A percentile compares a stretch with the other conserved stretches of the same genome.
Evolutionary conservation across 2,329 filamentous ascomycete species (phyloP).

Genomic region (Beauveria varroae): DNA sequence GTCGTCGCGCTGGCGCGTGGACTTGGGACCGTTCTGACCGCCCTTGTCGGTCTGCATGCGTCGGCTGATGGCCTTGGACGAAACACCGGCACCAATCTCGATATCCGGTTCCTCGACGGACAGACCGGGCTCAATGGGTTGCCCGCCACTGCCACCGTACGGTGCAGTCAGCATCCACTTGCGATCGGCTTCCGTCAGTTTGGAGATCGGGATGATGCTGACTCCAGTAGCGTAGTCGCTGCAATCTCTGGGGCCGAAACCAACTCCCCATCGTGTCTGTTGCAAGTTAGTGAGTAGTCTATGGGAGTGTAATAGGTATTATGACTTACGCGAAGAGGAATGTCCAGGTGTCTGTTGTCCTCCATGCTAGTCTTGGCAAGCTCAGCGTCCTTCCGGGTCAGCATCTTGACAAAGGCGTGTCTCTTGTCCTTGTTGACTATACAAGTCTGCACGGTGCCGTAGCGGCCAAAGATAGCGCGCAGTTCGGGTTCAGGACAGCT

Average conservation of each 20-base stretch:
- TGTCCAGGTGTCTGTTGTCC: slow-evolving; percentile 61
- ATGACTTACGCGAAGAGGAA: slow-evolving; percentile 60
- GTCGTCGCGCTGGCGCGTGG: slow-evolving; percentile 40
- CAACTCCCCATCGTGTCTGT: slow-evolving; percentile 92
- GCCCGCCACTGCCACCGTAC: slow-evolving; percentile 85
- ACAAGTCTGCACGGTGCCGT: slow-evolving; percentile 87
- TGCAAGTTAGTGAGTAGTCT: slow-evolving; percentile 16
- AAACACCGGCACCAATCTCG: slow-evolving; percentile 94
- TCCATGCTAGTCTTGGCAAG: slow-evolving; percentile 84
- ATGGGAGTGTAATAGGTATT: background rate
- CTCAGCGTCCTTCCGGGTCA: slow-evolving; percentile 78
- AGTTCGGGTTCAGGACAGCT: slow-evolving; percentile 76
- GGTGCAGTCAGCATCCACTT: slow-evolving; percentile 97
- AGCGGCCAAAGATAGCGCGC: slow-evolving; percentile 69
- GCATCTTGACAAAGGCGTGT: slow-evolving; percentile 98
- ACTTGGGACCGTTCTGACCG: slow-evolving; percentile 57
- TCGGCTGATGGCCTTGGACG: slow-evolving; percentile 75
- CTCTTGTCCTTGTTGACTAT: slow-evolving; percentile 98
- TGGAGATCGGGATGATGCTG: slow-evolving; percentile 86
- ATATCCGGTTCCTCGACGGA: slow-evolving; percentile 97
- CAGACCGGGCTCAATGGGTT: slow-evolving; percentile 70
- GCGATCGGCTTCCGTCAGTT: slow-evolving; percentile 89
- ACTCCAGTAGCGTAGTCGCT: slow-evolving; percentile 90
- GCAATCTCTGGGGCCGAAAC: slow-evolving; percentile 93
- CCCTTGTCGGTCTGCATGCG: slow-evolving; percentile 64